These are phyloP conservation scores for Triticum timopheevii DNA, from an alignment of 176 grass and related monocot species.

Conservation along the genomic window DNA sequence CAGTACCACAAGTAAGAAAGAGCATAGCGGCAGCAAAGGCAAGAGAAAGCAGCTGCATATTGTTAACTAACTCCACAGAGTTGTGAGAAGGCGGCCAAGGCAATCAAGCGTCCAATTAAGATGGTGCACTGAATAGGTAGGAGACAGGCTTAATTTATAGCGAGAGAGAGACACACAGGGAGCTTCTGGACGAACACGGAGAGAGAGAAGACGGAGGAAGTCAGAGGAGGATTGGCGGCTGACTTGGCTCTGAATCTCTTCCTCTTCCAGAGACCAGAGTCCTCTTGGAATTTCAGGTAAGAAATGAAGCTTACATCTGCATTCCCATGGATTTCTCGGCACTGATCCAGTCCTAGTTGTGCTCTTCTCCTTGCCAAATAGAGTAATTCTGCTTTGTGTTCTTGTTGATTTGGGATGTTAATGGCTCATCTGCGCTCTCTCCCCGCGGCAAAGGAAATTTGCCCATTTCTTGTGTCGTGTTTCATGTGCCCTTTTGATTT, in stretches of 20 bases:
- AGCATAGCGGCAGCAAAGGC: not conserved
- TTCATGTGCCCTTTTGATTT: not conserved
- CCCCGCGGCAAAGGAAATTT: no score
- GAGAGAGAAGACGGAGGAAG: not conserved
- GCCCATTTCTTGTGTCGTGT: no score
- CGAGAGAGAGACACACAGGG: not conserved
- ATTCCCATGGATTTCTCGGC: not conserved
- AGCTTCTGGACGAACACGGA: no score
- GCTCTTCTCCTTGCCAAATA: not conserved
- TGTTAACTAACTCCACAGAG: not conserved
- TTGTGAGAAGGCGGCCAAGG: not conserved
- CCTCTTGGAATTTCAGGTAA: not conserved
- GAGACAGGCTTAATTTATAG: not conserved
- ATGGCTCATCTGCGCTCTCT: no score
- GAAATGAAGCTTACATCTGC: not conserved
- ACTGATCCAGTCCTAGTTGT: not conserved
- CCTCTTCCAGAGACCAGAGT: not conserved
- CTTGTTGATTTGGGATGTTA: not conserved
- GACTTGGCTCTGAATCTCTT: slow-evolving; percentile 10
- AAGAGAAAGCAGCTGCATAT: not conserved
- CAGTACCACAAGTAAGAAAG: slow-evolving; percentile 8
- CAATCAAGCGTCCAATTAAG: slow-evolving; percentile 3
- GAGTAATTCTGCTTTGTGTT: not conserved
- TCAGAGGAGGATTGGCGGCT: not conserved
- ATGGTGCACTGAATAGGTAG: not conserved